phyloP scores from a whole-genome alignment of 1,139 yeast species.

The Hemisphaericaspora xylofermentans region DNA sequence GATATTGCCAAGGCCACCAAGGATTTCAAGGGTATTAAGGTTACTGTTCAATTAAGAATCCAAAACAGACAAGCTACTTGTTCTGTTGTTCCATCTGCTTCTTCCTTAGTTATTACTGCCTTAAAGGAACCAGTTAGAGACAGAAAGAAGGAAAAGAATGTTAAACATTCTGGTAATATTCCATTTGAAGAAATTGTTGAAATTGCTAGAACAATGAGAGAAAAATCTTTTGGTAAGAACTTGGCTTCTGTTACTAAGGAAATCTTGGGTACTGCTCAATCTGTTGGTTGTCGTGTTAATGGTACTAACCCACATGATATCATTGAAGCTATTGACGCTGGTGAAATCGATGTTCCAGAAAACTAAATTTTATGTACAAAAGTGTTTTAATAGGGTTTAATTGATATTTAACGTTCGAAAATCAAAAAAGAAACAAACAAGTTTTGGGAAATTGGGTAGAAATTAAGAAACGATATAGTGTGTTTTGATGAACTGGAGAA shows the following conservation, averaged over 20 bases:
- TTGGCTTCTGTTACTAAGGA: conserved; percentile 97
- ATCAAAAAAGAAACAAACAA: background rate
- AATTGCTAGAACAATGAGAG: conserved; percentile 97
- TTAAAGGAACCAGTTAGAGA: conserved; percentile 99
- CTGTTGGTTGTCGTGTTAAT: conserved; percentile 98
- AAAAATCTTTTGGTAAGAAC: conserved; percentile 97
- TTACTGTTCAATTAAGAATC: conserved; percentile 96
- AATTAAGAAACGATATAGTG: no score
- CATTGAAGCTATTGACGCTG: conserved; percentile 96
- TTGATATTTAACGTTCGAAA: conserved; percentile 16
- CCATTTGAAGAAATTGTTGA: conserved; percentile 95
- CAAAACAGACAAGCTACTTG: conserved; percentile 99
- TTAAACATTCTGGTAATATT: conserved; percentile 99
- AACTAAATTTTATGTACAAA: conserved; percentile 48
- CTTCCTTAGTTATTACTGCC: conserved; percentile 98
- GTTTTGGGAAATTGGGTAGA: background rate
- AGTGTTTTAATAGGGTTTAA: conserved; percentile 21
- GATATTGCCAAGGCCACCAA: conserved; percentile 99
- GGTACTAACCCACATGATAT: conserved; percentile 99
- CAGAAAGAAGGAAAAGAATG: conserved; percentile 99
- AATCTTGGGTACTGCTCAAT: conserved; percentile 99
- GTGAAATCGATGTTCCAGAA: conserved; percentile 95
- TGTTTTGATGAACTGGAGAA: background rate
- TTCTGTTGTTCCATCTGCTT: conserved; percentile 99
- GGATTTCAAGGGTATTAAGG: conserved; percentile 98